phyloP scores from a whole-genome alignment of 805 yeast genomes.

The Debaryomyces castellii region DNA sequence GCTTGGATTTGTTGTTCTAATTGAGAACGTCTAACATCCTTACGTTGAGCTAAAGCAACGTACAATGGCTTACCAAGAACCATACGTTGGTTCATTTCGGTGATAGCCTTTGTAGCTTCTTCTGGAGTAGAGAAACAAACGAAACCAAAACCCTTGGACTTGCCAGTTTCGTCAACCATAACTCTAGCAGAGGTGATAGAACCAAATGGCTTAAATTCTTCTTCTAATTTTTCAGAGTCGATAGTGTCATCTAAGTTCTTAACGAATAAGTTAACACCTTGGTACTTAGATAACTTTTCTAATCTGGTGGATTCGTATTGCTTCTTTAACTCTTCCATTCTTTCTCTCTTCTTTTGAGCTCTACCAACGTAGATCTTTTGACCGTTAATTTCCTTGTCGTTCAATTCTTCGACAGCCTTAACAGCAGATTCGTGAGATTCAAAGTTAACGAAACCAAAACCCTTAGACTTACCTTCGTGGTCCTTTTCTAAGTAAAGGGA shows the following conservation, averaged over 20 bases:
- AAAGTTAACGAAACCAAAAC: conserved; percentile 94
- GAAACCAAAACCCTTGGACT: conserved; percentile 97
- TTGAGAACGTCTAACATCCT: conserved; percentile 96
- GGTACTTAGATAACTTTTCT: conserved; percentile 91
- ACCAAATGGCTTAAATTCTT: conserved; percentile 92
- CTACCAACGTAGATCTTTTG: conserved; percentile 92
- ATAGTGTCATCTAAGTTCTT: conserved; percentile 94
- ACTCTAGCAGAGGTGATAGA: conserved; percentile 93
- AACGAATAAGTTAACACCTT: conserved; percentile 95
- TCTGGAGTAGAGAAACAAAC: conserved; percentile 97
- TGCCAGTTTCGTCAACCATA: conserved; percentile 91
- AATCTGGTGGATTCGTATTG: conserved; percentile 89
- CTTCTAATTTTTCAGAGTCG: conserved; percentile 87
- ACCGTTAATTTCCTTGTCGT: conserved; percentile 82
- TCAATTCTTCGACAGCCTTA: conserved; percentile 87
- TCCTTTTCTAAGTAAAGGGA: conserved; percentile 80
- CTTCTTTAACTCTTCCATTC: conserved; percentile 91
- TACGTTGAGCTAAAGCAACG: conserved; percentile 98
- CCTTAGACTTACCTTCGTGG: conserved; percentile 84
- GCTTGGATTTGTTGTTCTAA: conserved; percentile 97
- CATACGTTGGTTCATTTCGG: conserved; percentile 98
- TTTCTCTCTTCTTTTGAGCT: conserved; percentile 98
- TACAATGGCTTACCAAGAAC: conserved; percentile 93
- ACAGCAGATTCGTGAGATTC: conserved; percentile 85
- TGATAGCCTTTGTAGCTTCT: conserved; percentile 97